A percentile compares a stretch with the other conserved stretches of the same genome.
phyloP scores from a whole-genome alignment of 1,139 yeast genomes.

The Kurtzmaniella quercitrusa region DNA sequence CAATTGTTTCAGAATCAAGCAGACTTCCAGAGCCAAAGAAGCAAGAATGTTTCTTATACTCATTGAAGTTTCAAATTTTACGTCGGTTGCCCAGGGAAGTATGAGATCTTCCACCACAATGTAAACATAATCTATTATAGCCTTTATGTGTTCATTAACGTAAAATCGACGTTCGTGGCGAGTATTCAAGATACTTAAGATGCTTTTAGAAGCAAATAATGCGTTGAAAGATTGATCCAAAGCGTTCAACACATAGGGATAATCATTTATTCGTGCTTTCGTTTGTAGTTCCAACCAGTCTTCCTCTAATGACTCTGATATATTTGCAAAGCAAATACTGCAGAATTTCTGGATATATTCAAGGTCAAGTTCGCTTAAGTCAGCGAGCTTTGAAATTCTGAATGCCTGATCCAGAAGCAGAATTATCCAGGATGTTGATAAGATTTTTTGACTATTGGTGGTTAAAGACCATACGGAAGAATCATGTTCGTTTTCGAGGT shows the following conservation, averaged over 20 bases:
- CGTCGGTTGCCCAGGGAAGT: conserved; percentile 13
- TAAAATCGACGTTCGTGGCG: conserved; percentile 39
- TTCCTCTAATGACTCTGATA: conserved; percentile 15
- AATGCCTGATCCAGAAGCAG: conserved; percentile 16
- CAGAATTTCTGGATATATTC: conserved; percentile 20
- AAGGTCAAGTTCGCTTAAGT: conserved; percentile 13
- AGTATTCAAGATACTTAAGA: conserved; percentile 38
- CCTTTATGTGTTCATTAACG: conserved; percentile 40
- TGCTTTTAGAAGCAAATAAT: conserved; percentile 34
- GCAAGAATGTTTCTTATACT: not conserved
- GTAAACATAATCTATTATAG: conserved; percentile 37
- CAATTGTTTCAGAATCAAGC: conserved; percentile 10
- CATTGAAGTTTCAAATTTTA: not conserved
- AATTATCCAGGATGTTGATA: conserved; percentile 12
- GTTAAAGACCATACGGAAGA: conserved; percentile 11
- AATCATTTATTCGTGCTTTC: conserved; percentile 4
- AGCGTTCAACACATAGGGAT: conserved; percentile 1
- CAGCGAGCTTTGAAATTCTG: conserved; percentile 12
- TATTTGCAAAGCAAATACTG: conserved; percentile 15
- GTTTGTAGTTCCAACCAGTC: conserved; percentile 8
- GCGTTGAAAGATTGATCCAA: conserved; percentile 17
- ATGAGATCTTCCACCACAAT: conserved; percentile 32
- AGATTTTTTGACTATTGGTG: conserved; percentile 10
- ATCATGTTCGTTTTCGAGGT: conserved; percentile 14
- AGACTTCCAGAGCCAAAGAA: conserved; percentile 8